Conservation (phyloP, 2,329 filamentous ascomycete genomes). For the Colletotrichum sp. region DNA sequence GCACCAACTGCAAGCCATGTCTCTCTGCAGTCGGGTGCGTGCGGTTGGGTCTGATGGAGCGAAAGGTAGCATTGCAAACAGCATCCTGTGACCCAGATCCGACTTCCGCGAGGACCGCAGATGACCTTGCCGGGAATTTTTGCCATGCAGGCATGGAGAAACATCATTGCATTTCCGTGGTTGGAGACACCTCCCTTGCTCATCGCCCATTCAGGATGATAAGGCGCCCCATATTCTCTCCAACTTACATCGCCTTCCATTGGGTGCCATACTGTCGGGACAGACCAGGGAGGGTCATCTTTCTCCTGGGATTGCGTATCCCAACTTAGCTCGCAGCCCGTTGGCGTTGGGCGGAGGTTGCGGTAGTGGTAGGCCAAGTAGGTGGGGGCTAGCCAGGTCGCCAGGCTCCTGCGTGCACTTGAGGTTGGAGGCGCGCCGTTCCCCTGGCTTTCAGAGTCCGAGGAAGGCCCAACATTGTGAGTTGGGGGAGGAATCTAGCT, state of each 20-base stretch:
- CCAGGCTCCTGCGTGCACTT: neutral
- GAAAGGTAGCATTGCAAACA: neutral
- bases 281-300: neutral
- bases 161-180: neutral
- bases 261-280: conserved; percentile 3
- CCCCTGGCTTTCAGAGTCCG: neutral
- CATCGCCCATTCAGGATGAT: neutral
- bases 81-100: neutral
- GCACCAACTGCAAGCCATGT: neutral
- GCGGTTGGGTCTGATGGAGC: neutral
- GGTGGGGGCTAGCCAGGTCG: neutral
- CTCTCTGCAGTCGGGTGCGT: neutral
- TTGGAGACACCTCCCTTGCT: neutral
- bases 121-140: conserved; percentile 4
- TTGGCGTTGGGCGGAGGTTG: neutral
- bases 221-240: neutral
- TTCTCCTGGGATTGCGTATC: neutral
- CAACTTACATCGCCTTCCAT: neutral
- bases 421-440: neutral
- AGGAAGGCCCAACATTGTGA: neutral
- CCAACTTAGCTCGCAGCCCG: neutral
- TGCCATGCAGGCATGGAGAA: conserved; percentile 7
- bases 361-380: neutral
- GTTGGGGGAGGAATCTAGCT: neutral
- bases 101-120: neutral